These are phyloP conservation scores for Epicoccum sorghinum DNA, from an alignment of 2,329 filamentous ascomycete genomes.

Conservation along the genomic window DNA sequence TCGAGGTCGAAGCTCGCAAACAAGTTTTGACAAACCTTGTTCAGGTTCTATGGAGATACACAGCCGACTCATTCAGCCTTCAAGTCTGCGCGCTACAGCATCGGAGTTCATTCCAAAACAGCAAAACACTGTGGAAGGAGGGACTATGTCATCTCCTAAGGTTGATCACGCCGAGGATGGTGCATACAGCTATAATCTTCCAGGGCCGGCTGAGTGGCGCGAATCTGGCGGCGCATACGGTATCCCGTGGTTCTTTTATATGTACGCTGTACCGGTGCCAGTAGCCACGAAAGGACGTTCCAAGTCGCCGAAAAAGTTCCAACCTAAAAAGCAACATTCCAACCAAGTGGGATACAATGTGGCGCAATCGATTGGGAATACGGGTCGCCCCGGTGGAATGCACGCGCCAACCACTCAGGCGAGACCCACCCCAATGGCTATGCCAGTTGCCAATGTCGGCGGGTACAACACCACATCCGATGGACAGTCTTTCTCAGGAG, in stretches of 20 bases:
- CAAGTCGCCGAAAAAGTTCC: constrained; percentile 30
- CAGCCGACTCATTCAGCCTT: constrained; percentile 23
- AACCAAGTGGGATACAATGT: not conserved
- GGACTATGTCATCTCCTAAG: not conserved
- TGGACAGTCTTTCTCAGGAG: not conserved
- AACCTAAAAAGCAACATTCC: constrained; percentile 17
- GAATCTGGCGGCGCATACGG: constrained; percentile 15
- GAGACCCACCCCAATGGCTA: too few species aligned
- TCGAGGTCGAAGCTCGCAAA: constrained; percentile 19
- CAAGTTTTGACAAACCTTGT: constrained; percentile 1
- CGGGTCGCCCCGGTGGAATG: too few species aligned
- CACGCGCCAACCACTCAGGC: too few species aligned
- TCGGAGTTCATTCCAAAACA: constrained; percentile 35
- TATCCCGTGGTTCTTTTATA: constrained; percentile 38
- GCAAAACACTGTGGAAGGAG: not conserved
- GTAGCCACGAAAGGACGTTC: constrained; percentile 23
- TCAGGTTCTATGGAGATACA: constrained; percentile 21
- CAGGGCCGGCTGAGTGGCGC: too few species aligned
- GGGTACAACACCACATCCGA: too few species aligned
- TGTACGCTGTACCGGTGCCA: constrained; percentile 35
- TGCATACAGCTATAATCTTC: too few species aligned
- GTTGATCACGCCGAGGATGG: not conserved
- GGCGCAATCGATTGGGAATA: not conserved
- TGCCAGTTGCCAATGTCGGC: too few species aligned
- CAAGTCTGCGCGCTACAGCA: constrained; percentile 40